Percentiles rank a stretch among this genome's conserved stretches.
phyloP scores from a whole-genome alignment of 495 filamentous ascomycete genomes.

The Aspergillus sparsus region DNA sequence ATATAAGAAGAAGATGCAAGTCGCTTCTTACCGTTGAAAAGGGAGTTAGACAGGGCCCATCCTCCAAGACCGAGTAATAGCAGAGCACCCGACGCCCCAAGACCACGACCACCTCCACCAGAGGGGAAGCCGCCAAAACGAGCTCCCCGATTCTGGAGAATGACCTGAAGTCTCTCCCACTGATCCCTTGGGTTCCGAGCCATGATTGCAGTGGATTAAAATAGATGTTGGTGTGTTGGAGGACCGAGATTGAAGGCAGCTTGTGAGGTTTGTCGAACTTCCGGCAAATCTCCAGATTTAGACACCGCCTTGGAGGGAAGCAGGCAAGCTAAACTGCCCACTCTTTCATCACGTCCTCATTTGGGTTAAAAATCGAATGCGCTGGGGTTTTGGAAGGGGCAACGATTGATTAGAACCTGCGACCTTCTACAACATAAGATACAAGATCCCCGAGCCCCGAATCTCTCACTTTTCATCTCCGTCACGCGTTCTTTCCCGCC shows the following conservation, averaged over 20 bases:
- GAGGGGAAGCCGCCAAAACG: constrained; percentile 47
- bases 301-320: constrained; percentile 27
- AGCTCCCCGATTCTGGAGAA: constrained; percentile 55
- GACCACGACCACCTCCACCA: constrained; percentile 48
- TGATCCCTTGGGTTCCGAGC: constrained; percentile 63
- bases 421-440: background rate
- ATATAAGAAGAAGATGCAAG: background rate
- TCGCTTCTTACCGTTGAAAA: constrained; percentile 77
- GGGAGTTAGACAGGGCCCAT: constrained; percentile 72
- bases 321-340: constrained; percentile 6
- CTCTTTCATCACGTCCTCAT: background rate
- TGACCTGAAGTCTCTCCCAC: constrained; percentile 63
- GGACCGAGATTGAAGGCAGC: constrained; percentile 18
- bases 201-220: constrained; percentile 41
- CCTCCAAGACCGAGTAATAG: constrained; percentile 65
- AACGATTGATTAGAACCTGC: background rate
- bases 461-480: background rate
- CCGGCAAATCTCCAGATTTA: constrained; percentile 26
- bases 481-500: background rate
- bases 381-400: background rate
- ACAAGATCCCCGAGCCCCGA: background rate
- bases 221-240: constrained; percentile 22
- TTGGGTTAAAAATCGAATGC: background rate
- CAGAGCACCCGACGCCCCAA: constrained; percentile 49
- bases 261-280: constrained; percentile 22